These are phyloP conservation scores for Pseudomonodictys pantanalensis DNA, from an alignment of 495 filamentous ascomycete species.

Conservation along the genomic window DNA sequence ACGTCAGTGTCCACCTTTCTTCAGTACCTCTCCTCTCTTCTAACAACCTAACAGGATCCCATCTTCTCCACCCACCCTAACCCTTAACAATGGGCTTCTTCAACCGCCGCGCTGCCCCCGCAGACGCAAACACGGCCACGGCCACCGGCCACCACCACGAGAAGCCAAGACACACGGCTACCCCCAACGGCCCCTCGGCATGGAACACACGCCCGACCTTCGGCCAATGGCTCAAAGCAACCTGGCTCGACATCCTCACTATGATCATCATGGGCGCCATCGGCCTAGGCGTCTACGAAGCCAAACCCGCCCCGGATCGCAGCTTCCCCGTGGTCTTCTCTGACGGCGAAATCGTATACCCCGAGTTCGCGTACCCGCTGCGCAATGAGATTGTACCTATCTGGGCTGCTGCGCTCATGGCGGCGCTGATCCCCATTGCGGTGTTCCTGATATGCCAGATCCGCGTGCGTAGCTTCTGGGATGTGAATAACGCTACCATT, in stretches of 20 bases:
- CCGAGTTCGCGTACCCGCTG: constrained; percentile 59
- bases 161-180: constrained; percentile 7
- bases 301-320: constrained; percentile 53
- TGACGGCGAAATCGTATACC: constrained; percentile 59
- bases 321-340: constrained; percentile 58
- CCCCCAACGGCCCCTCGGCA: constrained; percentile 2
- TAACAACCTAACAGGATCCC: background rate
- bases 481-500: constrained; percentile 60
- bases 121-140: constrained; percentile 24
- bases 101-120: constrained; percentile 19
- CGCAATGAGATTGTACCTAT: constrained; percentile 64
- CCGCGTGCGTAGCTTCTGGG: constrained; percentile 63
- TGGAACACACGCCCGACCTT: constrained; percentile 45
- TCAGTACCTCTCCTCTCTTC: background rate
- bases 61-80: too few relatives aligned
- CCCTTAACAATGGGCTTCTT: constrained; percentile 27
- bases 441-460: constrained; percentile 51
- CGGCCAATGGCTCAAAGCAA: constrained; percentile 55
- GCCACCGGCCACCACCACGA: constrained; percentile 20
- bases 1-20: background rate
- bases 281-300: constrained; percentile 59
- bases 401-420: constrained; percentile 55
- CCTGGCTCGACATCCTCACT: constrained; percentile 58
- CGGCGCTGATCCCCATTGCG: constrained; percentile 53
- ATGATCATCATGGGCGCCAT: constrained; percentile 56